phyloP scores from a whole-genome alignment of 2,329 filamentous ascomycete genomes.

The Neurospora crassa region DNA sequence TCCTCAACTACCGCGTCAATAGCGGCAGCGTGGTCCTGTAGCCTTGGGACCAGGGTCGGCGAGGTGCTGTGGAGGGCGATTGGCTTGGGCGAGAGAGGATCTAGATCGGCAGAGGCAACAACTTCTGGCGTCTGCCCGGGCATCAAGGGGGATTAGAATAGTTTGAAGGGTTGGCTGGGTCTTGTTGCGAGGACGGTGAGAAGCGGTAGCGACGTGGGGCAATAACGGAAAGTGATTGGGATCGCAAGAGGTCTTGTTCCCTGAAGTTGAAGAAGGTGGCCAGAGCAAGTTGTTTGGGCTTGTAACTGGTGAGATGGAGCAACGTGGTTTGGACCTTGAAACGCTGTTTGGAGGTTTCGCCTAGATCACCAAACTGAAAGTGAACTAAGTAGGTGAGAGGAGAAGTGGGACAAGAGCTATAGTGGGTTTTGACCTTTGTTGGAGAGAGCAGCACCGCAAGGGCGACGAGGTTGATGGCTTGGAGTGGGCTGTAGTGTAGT shows the following conservation, averaged over 20 bases:
- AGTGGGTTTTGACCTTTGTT: not conserved
- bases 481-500: not conserved
- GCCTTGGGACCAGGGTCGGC: constrained; percentile 36
- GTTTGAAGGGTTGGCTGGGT: not conserved
- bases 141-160: constrained; percentile 27
- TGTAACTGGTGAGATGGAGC: not conserved
- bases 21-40: constrained; percentile 43
- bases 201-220: not conserved
- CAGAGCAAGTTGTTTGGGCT: not conserved
- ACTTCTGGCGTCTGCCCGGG: constrained; percentile 35
- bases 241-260: not conserved
- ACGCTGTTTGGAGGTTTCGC: not conserved
- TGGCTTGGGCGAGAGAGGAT: constrained; percentile 39
- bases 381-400: not conserved
- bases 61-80: constrained; percentile 34
- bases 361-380: not conserved
- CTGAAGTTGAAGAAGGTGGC: not conserved
- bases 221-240: not conserved
- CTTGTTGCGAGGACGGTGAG: not conserved
- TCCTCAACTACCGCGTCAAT: constrained; percentile 27
- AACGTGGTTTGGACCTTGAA: not conserved
- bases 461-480: not conserved
- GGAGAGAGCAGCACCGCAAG: not conserved
- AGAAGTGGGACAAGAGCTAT: not conserved
- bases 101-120: constrained; percentile 43